Evolutionary conservation across 2,329 filamentous ascomycete species (phyloP), one percentile per base, ranked within the genome.

Genomic region (Trichoderma guizhouense): DNA sequence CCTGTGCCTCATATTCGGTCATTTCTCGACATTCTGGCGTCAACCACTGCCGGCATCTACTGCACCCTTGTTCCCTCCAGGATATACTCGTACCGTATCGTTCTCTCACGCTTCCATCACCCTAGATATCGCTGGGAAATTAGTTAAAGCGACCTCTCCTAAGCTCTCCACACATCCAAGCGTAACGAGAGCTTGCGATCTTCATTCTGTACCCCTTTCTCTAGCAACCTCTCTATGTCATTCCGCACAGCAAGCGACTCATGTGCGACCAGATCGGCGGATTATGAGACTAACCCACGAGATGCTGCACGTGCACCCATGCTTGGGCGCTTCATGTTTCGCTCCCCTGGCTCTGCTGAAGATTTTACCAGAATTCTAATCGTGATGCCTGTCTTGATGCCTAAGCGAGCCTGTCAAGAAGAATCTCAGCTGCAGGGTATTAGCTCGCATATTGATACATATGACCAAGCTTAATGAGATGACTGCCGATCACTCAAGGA

Each of bases 211-310:
- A 11, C 57, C 67, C 57, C 58, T 69, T 53, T 34, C 14, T 66
- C 28, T 26, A 8, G 43, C 4, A 12, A 30, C 28, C 24, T 39
- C 21, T 12, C 21, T 28, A 69, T 69, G 57, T 62, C 67, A 69
- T 69, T 26, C 39, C 8, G 39, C 34, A 24, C 21, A 36, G 57
- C 15, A 11, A 34, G 39, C 55, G 66, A 62, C 55, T 69, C 67
- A 47, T 28, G 67, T 36, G 67, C 57, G 67, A 21, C 21, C 58
- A 62, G 67, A 69, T 69, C 67, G 67, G 36, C 67, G 34, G 14
- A 36, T 51, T 62, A 24, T 62, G 67, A 69, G 34, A 61, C 67
- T 36, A 69, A 62, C 39, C 55, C 67, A 60, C 55, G 66, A 60
- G 32, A 32, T 61, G 28, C 39, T 21, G 12, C 5, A 14, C 55